Base-by-base conservation (phyloP, 768 basidiomycete genomes). In the Rhizopogon vinicolor region DNA sequence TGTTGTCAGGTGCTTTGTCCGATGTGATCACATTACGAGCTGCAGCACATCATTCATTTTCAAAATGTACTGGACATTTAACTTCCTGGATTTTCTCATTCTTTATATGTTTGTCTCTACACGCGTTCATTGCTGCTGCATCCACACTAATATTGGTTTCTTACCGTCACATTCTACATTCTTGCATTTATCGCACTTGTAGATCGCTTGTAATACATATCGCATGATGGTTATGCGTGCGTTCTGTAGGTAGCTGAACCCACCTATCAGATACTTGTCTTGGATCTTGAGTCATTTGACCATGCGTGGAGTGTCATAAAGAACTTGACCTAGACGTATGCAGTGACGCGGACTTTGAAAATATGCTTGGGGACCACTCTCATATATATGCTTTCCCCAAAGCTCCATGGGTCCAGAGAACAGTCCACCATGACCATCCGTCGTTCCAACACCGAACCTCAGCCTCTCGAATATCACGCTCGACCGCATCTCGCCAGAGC, bases 401-500 rank as follows among this genome's bases (percentile, higher is more conserved):
- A 39, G 14, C 14, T 13, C 43, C 49, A 28, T 14, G 31, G 46
- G 22, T 13, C 43, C 49, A 28, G 14, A 39, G 46, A 29, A 46
- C 5, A 35, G n/a, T 28, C 33, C 29, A 53, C 43, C 55, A 71
- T 70, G 68, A 57, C 68, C 18, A 53, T 70, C 16, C 60, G 63
- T 29, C 70, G 69, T 49, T 72, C 69, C 39, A 65, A 65, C 19
- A 72, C 69, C 25, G 61, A 65, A 4, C 64, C 69, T 16, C 58
- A 62, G 40, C 16, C 52, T 35, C 49, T 64, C n/a, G 52, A 58
- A 46, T 37, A 48, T 28, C 43, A 57, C 46, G 45, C 3, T 18
- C 19, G 45, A 37, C 48, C 40, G 41, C 33, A n/a, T 10, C 28
- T 57, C 12, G 35, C 56, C 1, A 50, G 58, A 22, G 44, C 44